Conservation (phyloP, 2,329 filamentous ascomycete species). For the Amphichorda felina region DNA sequence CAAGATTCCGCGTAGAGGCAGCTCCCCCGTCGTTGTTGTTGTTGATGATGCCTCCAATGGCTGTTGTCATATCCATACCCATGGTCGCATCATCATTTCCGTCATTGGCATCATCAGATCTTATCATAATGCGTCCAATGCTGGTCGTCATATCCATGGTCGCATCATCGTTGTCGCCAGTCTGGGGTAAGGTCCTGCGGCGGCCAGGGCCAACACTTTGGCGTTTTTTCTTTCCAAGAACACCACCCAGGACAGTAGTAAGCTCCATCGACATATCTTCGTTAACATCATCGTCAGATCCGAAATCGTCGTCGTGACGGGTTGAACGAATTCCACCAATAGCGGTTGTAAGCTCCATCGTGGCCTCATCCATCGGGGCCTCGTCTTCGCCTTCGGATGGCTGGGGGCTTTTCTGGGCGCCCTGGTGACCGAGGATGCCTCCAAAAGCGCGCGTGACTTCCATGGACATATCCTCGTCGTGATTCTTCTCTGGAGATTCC, state of each 20-base stretch:
- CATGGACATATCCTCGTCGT: conserved; percentile 73
- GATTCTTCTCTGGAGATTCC: conserved; percentile 26
- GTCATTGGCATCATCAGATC: conserved; percentile 12
- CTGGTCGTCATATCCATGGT: conserved; percentile 45
- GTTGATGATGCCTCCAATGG: conserved; percentile 48
- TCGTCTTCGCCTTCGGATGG: conserved; percentile 16
- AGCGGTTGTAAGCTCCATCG: conserved; percentile 75
- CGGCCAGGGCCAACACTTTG: conserved; percentile 11
- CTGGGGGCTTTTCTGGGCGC: conserved; percentile 1
- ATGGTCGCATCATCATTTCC: conserved; percentile 26
- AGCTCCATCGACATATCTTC: conserved; percentile 75
- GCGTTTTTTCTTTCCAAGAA: conserved; percentile 25
- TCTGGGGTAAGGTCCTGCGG: conserved; percentile 15
- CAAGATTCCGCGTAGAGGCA: conserved; percentile 20
- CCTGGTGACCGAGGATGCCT: conserved; percentile 50
- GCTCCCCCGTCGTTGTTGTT: conserved; percentile 13
- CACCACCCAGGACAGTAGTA: conserved; percentile 50
- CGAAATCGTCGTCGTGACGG: conserved; percentile 17
- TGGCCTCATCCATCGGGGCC: conserved; percentile 27
- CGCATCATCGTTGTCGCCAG: conserved; percentile 21
- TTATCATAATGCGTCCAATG: conserved; percentile 39
- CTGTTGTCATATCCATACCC: conserved; percentile 58
- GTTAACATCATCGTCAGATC: conserved; percentile 30
- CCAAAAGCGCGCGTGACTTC: conserved; percentile 81
- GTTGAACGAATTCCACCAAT: conserved; percentile 54